phyloP scores from a whole-genome alignment of 345 rosid genomes.

The Brassica incana region DNA sequence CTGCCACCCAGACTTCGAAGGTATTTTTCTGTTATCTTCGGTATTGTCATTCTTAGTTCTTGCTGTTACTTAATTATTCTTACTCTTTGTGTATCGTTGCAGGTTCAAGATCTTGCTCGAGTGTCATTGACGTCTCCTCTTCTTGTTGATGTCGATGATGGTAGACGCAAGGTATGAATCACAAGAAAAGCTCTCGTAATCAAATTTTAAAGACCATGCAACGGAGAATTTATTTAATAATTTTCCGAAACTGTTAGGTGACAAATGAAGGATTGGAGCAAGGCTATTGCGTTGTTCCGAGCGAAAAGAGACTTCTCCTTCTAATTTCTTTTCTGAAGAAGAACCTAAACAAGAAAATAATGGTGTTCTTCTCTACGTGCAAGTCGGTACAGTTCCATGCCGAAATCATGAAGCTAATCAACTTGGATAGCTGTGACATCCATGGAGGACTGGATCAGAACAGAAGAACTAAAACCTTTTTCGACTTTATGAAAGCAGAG shows the following conservation, averaged over 20 bases:
- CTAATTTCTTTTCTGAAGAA: conserved; percentile 89
- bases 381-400: conserved; percentile 88
- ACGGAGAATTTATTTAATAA: background rate
- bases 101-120: conserved; percentile 98
- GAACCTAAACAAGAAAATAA: conserved; percentile 85
- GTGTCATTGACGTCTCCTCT: conserved; percentile 80
- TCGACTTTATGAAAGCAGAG: conserved; percentile 86
- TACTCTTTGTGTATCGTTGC: conserved; percentile 17
- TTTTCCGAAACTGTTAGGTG: conserved; percentile 52
- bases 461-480: conserved; percentile 86
- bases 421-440: conserved; percentile 76
- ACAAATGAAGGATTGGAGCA: conserved; percentile 96
- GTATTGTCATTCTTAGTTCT: background rate
- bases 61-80: conserved; percentile 2
- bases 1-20: conserved; percentile 96
- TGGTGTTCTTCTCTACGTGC: conserved; percentile 99
- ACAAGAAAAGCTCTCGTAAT: background rate
- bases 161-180: conserved; percentile 75
- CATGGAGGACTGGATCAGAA: conserved; percentile 97
- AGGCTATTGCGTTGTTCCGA: conserved; percentile 88
- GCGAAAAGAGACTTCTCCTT: conserved; percentile 82
- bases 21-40: conserved; percentile 42
- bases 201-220: conserved; percentile 9
- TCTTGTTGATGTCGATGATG: conserved; percentile 93
- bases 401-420: conserved; percentile 77